Evolutionary conservation across 2,329 filamentous ascomycete genomes (phyloP), one percentile per base, ranked within the genome.

Genomic region (Verticillium isaacii): DNA sequence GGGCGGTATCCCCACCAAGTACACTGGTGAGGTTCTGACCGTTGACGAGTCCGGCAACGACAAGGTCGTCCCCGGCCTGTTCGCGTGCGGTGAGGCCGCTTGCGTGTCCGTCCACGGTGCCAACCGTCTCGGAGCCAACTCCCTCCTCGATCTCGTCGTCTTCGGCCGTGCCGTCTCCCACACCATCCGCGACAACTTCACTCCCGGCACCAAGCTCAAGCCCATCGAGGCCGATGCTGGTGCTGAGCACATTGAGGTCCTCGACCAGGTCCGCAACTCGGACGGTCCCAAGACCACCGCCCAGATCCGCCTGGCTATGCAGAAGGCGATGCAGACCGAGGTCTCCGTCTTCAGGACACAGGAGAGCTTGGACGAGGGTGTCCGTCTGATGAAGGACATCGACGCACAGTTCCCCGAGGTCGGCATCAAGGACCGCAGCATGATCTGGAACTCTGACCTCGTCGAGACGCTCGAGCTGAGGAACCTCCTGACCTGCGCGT

Each of bases 381-480:
- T 97, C 65, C 82, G 84, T 78, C 93, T 89, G 83, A 95, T 98
- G 77, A 87, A 80, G 67, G 88, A 92, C 69, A 92, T 98, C 69
- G 94, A 98, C 76, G 78, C 85, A 70, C 85, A 82, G 71, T 98
- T 90, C 80, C 79, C 83, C 70, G 84, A 97, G 73, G 89, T 98
- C 69, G 92, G 92, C 73, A 97, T 92, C 81, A 96, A 97, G 87
- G 94, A 98, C 79, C 91, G 95, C 78, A 96, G 92, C 85, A 97
- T 98, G 94, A 98, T 98, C 83, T 98, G 94, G 94, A 98, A 98
- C 88, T 93, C 91, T 29, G 94, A 98, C 74, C 87, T 98, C 45
- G 92, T 97, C 65, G 94, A 98, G 85, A 96, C 94, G 8, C 87
- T 99, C 61, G 95, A 99, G 81, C 84, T 98, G 73, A 87, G 93